A percentile compares a stretch with the other conserved stretches of the same genome.
Conservation (phyloP, 2,329 filamentous ascomycete genomes). For the Fusarium nanum region DNA sequence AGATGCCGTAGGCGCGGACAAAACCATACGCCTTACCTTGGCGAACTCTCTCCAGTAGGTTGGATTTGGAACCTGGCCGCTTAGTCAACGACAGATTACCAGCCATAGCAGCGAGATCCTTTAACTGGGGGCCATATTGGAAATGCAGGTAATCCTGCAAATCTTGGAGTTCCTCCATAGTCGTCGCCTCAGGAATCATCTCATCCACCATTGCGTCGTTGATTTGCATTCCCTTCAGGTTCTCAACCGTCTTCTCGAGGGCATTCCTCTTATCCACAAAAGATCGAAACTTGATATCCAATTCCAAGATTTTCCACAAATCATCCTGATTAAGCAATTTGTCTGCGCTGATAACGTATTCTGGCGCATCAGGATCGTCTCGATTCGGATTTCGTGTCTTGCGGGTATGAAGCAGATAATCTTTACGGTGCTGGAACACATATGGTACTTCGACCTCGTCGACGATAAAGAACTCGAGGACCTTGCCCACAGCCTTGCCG, state of each 20-base stretch:
- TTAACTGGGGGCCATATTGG: slow-evolving; percentile 85
- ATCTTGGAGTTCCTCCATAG: slow-evolving; percentile 96
- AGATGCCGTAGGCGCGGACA: slow-evolving; percentile 90
- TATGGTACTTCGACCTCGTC: slow-evolving; percentile 97
- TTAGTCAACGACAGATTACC: slow-evolving; percentile 75
- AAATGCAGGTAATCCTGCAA: slow-evolving; percentile 97
- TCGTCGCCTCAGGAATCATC: slow-evolving; percentile 81
- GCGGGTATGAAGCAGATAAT: slow-evolving; percentile 92
- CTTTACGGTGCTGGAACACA: slow-evolving; percentile 97
- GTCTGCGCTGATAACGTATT: slow-evolving; percentile 81
- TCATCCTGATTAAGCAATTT: slow-evolving; percentile 93
- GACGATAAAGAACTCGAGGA: slow-evolving; percentile 93
- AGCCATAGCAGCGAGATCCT: slow-evolving; percentile 77
- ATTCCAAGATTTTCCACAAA: slow-evolving; percentile 92
- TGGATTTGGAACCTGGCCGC: slow-evolving; percentile 84
- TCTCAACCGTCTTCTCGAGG: slow-evolving; percentile 82
- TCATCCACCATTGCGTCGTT: slow-evolving; percentile 82
- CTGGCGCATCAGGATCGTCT: slow-evolving; percentile 76
- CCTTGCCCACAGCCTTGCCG: slow-evolving; percentile 87
- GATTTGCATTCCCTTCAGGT: slow-evolving; percentile 72
- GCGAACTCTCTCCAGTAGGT: slow-evolving; percentile 85
- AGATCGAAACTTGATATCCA: slow-evolving; percentile 94
- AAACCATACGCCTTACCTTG: slow-evolving; percentile 83
- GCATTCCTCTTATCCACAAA: slow-evolving; percentile 91
- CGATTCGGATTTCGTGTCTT: slow-evolving; percentile 72